Percentiles rank a stretch among this genome's conserved stretches.
These are phyloP conservation scores for Phlebopus sp. DNA, from an alignment of 1,284 basidiomycete genomes.

Conservation along the genomic window DNA sequence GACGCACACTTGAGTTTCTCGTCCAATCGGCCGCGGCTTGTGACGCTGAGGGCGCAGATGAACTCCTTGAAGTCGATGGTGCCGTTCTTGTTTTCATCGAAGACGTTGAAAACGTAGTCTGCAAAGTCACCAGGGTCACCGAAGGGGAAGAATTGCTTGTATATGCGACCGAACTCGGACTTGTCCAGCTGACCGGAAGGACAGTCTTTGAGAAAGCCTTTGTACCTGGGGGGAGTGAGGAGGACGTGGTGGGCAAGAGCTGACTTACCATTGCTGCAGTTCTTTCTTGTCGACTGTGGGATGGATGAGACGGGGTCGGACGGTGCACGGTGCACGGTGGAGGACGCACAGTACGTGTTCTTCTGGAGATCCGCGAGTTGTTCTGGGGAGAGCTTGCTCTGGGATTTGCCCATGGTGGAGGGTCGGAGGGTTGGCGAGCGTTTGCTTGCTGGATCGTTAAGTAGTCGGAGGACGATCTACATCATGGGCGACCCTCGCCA, in stretches of 20 bases:
- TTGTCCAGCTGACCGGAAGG: conserved; percentile 97
- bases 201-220: conserved; percentile 98
- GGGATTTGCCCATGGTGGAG: conserved; percentile 87
- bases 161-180: conserved; percentile 95
- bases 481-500: neutral
- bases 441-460: conserved; percentile 1
- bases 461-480: neutral
- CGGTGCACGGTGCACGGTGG: conserved; percentile 8
- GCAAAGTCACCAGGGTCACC: conserved; percentile 97
- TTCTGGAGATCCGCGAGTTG: conserved; percentile 96
- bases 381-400: conserved; percentile 94
- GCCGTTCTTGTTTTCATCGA: conserved; percentile 94
- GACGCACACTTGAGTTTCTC: conserved; percentile 97
- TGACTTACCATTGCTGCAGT: conserved; percentile 89
- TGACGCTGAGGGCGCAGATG: conserved; percentile 96
- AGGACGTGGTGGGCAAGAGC: conserved; percentile 5
- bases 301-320: conserved; percentile 12
- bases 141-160: conserved; percentile 99
- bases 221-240: conserved; percentile 68
- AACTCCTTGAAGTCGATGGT: conserved; percentile 99
- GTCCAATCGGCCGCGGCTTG: conserved; percentile 89
- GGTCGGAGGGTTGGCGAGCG: conserved; percentile 10
- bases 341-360: conserved; percentile 91
- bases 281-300: conserved; percentile 96
- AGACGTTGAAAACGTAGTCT: conserved; percentile 98